These are phyloP conservation scores for Sporothrix euskadiensis DNA, from an alignment of 2,329 filamentous ascomycete genomes.

Conservation along the genomic window DNA sequence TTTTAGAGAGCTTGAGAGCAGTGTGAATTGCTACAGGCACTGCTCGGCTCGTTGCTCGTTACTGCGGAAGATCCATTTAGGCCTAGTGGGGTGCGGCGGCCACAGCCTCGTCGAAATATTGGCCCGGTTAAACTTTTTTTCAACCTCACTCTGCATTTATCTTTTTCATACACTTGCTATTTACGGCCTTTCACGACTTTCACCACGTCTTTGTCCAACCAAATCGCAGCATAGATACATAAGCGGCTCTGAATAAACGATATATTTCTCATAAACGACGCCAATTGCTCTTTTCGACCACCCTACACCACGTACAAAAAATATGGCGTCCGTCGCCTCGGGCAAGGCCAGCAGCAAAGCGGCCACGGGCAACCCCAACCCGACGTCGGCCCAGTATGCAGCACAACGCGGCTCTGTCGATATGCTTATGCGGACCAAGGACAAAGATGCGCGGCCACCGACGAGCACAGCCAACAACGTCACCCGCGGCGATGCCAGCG, in stretches of 20 bases:
- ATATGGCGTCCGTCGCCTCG: slow-evolving; percentile 17
- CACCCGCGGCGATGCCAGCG: not conserved
- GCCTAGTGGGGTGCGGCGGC: not conserved
- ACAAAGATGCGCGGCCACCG: not conserved
- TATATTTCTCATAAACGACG: not conserved
- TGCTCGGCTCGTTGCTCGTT: no score
- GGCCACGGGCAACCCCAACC: slow-evolving; percentile 23
- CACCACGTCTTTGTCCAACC: not conserved
- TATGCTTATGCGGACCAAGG: slow-evolving; percentile 24
- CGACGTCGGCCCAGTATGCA: slow-evolving; percentile 26
- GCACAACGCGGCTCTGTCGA: slow-evolving; percentile 27
- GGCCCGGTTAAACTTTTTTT: not conserved
- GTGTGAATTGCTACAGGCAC: no score
- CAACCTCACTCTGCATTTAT: not conserved
- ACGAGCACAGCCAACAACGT: not conserved
- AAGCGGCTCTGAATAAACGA: not conserved
- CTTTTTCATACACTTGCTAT: not conserved
- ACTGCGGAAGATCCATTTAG: not conserved
- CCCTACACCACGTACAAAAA: not conserved
- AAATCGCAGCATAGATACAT: not conserved
- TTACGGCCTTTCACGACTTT: not conserved
- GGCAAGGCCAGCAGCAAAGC: slow-evolving; percentile 18
- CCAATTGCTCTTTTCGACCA: not conserved
- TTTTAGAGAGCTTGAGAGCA: no score
- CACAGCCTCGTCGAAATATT: slow-evolving; percentile 6